phyloP scores from a whole-genome alignment of 192 early-diverging fungal genomes.

The Dissophora globulifera region DNA sequence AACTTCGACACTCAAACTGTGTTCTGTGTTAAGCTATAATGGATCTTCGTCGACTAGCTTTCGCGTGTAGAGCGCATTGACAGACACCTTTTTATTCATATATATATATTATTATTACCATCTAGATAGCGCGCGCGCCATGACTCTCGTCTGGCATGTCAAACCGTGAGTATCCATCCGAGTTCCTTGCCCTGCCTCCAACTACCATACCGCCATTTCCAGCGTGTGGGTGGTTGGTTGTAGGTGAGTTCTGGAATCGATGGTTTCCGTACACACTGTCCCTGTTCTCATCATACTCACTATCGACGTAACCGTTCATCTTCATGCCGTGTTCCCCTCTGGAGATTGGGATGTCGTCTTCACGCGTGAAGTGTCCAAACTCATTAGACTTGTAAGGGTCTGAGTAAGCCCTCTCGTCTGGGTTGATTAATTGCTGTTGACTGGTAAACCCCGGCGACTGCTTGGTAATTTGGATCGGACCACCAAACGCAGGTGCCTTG shows the following conservation, averaged over 20 bases:
- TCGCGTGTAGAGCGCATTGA: too few relatives aligned
- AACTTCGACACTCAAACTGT: too few relatives aligned
- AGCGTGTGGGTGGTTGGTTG: background rate
- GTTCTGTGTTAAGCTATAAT: too few relatives aligned
- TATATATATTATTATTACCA: too few relatives aligned
- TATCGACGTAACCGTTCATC: background rate
- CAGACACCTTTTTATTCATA: too few relatives aligned
- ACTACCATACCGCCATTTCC: conserved; percentile 24
- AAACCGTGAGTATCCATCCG: conserved; percentile 41
- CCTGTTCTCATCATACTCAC: conserved; percentile 14
- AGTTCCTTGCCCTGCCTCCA: conserved; percentile 20
- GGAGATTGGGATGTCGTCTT: background rate
- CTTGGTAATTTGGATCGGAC: background rate
- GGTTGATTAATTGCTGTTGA: conserved; percentile 2
- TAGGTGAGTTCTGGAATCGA: conserved; percentile 11
- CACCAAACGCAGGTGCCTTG: background rate
- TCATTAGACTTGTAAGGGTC: conserved; percentile 52
- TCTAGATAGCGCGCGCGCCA: background rate
- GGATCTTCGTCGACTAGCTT: too few relatives aligned
- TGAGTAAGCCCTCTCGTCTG: conserved; percentile 5
- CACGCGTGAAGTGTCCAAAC: conserved; percentile 30
- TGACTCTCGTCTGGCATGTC: conserved; percentile 29
- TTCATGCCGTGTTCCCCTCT: background rate
- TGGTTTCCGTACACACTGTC: conserved; percentile 48
- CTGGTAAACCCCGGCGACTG: conserved; percentile 15